Evolutionary conservation across 73 alveolate species (phyloP), one percentile per base, ranked within the genome.

Genomic region (Tetrahymena elliotti): DNA sequence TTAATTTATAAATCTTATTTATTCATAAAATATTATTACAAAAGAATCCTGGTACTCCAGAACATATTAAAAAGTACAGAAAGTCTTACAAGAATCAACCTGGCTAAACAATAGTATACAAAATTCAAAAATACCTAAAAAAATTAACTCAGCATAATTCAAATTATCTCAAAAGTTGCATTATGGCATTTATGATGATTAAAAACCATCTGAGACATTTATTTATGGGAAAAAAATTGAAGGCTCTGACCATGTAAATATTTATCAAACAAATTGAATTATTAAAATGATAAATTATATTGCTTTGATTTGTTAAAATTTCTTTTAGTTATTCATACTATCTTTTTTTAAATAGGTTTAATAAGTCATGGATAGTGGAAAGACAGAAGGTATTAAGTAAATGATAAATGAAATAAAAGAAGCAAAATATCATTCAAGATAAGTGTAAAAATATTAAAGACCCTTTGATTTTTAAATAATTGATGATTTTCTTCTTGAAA

Each of bases 161-260:
- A 47, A 47, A 47, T 8, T 18, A 47, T 47, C 13, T 13, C 1
- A 47, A 40, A 47, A 94, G 96, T 38, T 94, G 37, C 96, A 94
- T 94, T 94, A 93, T 33, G 96, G 96, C 33, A 27, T 94, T 39
- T 93, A 84, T 15, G 96, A 94, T 94, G 96, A 93, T 27, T 93
- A 93, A 84, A 94, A 94, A 84, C 93, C 38, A 39, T 31, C n/a
- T 12, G 93, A 88, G 18, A 83, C 84, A 33, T 94, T 53, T 39
- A 31, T 84, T 16, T 94, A 94, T 94, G 96, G 96, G n/a, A 94
- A 88, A 84, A 94, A 84, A 84, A 94, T 94, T 24, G 94, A 94
- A 20, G 92, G 92, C 2, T 94, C 96, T 33, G 96, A 94, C 39
- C 92, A 94, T 20, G 94, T 94, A 40, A 84, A 92, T 18, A 84